Evolutionary conservation across 2,329 filamentous ascomycete genomes (phyloP), one percentile per base, ranked within the genome.

Genomic region (Trichophyton rubrum): DNA sequence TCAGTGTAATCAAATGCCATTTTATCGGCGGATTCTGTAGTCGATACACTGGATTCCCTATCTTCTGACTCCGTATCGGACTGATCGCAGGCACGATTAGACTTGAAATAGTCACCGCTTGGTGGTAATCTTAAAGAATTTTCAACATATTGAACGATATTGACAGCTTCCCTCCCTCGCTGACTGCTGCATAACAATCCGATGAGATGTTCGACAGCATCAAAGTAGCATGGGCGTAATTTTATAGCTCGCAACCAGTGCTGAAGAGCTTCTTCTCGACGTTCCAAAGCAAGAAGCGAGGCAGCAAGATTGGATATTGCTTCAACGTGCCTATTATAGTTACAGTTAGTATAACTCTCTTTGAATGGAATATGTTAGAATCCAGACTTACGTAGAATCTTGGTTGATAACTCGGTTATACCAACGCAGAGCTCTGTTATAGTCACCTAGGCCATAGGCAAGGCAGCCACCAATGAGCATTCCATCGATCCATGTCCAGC

Each of bases 201-300:
- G 33, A 97, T 88, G 1, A 99, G 81, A 76, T 97, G 91, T 71
- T 99, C 93, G 2, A 93, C 90, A 6, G 93, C 91, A 75, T 99
- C 93, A 61, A 99, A 88, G 73, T 95, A 95, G 69, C 85, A 88
- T 0, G 93, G 93, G 7, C 89, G 85, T 61, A 89, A 77, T 69
- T 85, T 88, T 27, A 97, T 85, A n/a, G 90, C 90, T 63, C 82
- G 84, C 65, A 87, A 79, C 93, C 93, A 99, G 69, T 90, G 82
- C 61, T 85, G 81, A 70, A 96, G 87, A 5, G 93, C 93, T 68
- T 97, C 92, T 56, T 87, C 82, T 62, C 87, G 87, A 62, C 87
- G 85, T 63, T 89, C 85, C 8, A 97, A 80, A 61, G 90, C 90
- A 66, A 96, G 85, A 24, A 96, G 78, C 0, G 92, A 90, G 22